Evolutionary conservation across 106 monocot genomes (phyloP).

Genomic region (Dioscorea dumetorum): DNA sequence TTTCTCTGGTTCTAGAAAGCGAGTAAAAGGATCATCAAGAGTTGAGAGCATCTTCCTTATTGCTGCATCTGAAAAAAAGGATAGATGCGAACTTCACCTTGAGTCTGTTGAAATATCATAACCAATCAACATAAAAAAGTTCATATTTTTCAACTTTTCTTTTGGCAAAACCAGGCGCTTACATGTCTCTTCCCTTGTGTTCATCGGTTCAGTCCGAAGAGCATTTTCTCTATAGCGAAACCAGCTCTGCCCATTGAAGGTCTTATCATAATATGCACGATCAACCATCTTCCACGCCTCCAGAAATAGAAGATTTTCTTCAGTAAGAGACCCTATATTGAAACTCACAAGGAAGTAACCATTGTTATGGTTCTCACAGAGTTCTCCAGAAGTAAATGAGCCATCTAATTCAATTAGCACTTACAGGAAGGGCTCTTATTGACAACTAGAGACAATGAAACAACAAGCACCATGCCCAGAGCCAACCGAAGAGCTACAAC

Average conservation of each 20-base stretch:
- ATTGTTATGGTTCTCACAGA: neutral
- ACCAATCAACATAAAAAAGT: too few relatives aligned
- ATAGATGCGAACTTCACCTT: too few relatives aligned
- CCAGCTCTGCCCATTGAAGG: conserved; percentile 95
- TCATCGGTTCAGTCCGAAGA: conserved; percentile 91
- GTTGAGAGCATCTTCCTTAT: conserved; percentile 97
- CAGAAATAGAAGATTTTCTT: conserved; percentile 95
- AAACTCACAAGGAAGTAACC: neutral
- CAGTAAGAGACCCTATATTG: conserved; percentile 72
- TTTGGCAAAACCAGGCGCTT: conserved; percentile 12
- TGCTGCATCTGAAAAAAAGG: conserved; percentile 57
- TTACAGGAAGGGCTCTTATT: conserved; percentile 63
- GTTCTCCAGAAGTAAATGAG: neutral
- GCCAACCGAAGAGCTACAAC: conserved; percentile 27
- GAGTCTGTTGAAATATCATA: too few relatives aligned
- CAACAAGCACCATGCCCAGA: conserved; percentile 47
- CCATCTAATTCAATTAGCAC: conserved; percentile 4
- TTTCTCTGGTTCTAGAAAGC: conserved; percentile 91
- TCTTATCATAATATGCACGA: conserved; percentile 95
- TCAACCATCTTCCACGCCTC: conserved; percentile 97
- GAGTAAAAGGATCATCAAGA: conserved; percentile 92
- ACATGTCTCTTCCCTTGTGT: conserved; percentile 96
- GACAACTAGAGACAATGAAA: conserved; percentile 47
- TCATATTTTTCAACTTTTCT: too few relatives aligned
- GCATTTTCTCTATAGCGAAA: conserved; percentile 90